Conservation (phyloP, 768 basidiomycete genomes). For the Phylloporus scabripes region DNA sequence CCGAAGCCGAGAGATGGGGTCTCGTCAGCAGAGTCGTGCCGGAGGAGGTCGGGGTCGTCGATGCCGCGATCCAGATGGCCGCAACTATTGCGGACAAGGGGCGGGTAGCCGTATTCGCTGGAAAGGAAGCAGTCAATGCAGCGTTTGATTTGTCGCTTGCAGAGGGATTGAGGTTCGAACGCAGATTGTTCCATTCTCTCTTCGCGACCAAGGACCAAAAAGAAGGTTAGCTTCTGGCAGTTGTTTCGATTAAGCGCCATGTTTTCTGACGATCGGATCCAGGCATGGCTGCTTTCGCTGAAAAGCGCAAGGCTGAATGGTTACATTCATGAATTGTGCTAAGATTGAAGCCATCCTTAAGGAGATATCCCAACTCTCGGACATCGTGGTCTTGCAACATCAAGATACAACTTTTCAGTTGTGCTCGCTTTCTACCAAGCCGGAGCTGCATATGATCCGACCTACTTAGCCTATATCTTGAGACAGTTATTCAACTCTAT, state of each 20-base stretch:
- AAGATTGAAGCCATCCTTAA: background rate
- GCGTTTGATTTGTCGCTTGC: constrained; percentile 77
- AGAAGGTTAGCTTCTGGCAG: constrained; percentile 58
- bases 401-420: too few species aligned
- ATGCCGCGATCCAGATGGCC: constrained; percentile 81
- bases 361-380: background rate
- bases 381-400: background rate
- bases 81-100: constrained; percentile 77
- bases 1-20: constrained; percentile 84
- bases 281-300: constrained; percentile 95
- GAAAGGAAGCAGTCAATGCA: constrained; percentile 93
- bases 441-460: too few species aligned
- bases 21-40: constrained; percentile 77
- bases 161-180: constrained; percentile 84
- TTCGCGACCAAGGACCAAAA: constrained; percentile 96
- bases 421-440: too few species aligned
- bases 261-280: constrained; percentile 4
- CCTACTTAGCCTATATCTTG: too few species aligned
- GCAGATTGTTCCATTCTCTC: constrained; percentile 82
- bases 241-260: background rate
- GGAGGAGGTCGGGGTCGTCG: constrained; percentile 76
- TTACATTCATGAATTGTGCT: constrained; percentile 40
- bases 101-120: constrained; percentile 75
- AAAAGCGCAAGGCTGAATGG: constrained; percentile 88
- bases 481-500: too few species aligned